These are phyloP conservation scores for Zasmidium citrigriseum DNA, from an alignment of 2,329 filamentous ascomycete species.

Conservation along the genomic window DNA sequence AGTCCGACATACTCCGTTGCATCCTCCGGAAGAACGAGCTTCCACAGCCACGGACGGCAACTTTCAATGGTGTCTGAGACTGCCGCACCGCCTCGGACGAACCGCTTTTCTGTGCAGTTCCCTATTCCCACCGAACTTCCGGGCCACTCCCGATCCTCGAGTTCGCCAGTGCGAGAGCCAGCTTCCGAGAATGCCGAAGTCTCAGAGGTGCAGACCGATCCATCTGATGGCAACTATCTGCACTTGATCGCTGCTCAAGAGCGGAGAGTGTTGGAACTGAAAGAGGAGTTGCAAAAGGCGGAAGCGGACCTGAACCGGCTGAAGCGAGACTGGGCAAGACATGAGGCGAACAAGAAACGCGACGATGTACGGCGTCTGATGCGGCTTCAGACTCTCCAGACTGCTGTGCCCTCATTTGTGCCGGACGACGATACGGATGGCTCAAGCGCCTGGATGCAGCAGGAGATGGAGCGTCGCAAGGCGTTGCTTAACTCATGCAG, in stretches of 20 bases:
- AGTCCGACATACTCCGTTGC: slow-evolving; percentile 17
- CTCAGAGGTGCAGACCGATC: slow-evolving; percentile 32
- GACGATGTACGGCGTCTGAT: slow-evolving; percentile 64
- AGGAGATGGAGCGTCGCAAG: slow-evolving; percentile 73
- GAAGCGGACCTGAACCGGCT: slow-evolving; percentile 74
- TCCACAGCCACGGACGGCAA: slow-evolving; percentile 32
- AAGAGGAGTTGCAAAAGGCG: slow-evolving; percentile 82
- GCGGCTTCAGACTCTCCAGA: slow-evolving; percentile 57
- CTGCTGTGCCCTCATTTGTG: slow-evolving; percentile 35
- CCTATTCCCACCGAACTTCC: slow-evolving; percentile 42
- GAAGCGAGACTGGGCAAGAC: slow-evolving; percentile 79
- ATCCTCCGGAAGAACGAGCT: slow-evolving; percentile 21
- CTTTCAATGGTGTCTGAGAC: slow-evolving; percentile 28
- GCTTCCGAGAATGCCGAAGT: slow-evolving; percentile 18
- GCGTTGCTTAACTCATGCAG: slow-evolving; percentile 59
- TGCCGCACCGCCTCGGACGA: slow-evolving; percentile 28
- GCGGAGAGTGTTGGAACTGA: slow-evolving; percentile 82
- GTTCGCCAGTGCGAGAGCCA: slow-evolving; percentile 33
- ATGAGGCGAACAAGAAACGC: slow-evolving; percentile 76
- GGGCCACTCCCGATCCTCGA: slow-evolving; percentile 35
- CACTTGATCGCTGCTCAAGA: slow-evolving; percentile 92
- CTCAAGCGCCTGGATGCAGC: slow-evolving; percentile 46
- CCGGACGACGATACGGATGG: slow-evolving; percentile 38
- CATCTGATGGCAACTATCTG: slow-evolving; percentile 61
- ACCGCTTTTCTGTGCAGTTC: slow-evolving; percentile 52